Conservation (phyloP, 129 eudicot genomes). For the Dittrichia graveolens region DNA sequence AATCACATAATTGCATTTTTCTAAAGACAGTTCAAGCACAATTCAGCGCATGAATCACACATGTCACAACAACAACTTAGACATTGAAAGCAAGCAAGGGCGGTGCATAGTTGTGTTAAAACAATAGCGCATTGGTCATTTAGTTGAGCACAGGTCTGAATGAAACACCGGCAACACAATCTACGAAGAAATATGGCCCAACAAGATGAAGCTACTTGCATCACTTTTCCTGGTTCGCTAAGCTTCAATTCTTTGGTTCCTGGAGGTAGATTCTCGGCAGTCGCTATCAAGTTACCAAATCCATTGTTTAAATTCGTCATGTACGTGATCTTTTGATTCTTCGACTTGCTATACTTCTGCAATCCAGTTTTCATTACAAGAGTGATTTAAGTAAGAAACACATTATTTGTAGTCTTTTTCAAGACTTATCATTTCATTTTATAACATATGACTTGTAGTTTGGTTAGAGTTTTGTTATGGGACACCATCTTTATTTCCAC, state of each 20-base stretch:
- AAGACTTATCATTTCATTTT: too few relatives aligned
- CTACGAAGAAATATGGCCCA: constrained; percentile 43
- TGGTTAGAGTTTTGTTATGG: too few relatives aligned
- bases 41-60: constrained; percentile 47
- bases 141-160: constrained; percentile 46
- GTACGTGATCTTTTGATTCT: constrained; percentile 36
- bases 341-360: constrained; percentile 47
- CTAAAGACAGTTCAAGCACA: constrained; percentile 36
- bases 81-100: constrained; percentile 79
- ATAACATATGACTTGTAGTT: too few relatives aligned
- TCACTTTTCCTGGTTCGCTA: constrained; percentile 54
- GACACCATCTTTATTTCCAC: too few relatives aligned
- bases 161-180: constrained; percentile 79
- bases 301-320: constrained; percentile 53
- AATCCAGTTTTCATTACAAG: constrained; percentile 3
- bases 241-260: constrained; percentile 49
- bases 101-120: constrained; percentile 64
- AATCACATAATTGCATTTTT: neutral
- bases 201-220: constrained; percentile 54
- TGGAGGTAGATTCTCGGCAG: constrained; percentile 59
- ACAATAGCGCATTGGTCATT: constrained; percentile 69
- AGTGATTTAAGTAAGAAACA: too few relatives aligned
- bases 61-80: constrained; percentile 65
- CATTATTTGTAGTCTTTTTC: too few relatives aligned
- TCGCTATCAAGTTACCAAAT: constrained; percentile 75